Percentiles rank a stretch among this genome's conserved stretches.
These are phyloP conservation scores for Albugo laibachii DNA, from an alignment of 352 stramenopile species.

Conservation along the genomic window DNA sequence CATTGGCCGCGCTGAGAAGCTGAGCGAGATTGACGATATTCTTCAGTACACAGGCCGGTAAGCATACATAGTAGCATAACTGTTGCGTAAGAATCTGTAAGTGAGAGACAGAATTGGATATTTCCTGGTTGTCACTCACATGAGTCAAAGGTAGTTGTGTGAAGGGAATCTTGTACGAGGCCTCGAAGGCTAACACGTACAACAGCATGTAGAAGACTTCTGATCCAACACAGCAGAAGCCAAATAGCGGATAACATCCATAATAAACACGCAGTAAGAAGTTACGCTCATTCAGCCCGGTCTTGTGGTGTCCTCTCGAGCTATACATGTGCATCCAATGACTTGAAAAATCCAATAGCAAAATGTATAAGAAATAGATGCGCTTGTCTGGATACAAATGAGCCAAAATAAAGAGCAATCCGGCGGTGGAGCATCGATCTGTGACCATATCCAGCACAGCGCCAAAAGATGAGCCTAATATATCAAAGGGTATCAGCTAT, in stretches of 20 bases:
- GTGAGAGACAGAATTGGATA: background rate
- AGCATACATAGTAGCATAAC: conserved; percentile 72
- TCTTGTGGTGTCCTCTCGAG: conserved; percentile 90
- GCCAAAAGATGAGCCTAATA: conserved; percentile 79
- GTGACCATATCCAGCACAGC: conserved; percentile 97
- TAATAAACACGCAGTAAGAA: conserved; percentile 90
- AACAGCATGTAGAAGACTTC: conserved; percentile 86
- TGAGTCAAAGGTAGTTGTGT: background rate
- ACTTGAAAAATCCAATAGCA: conserved; percentile 92
- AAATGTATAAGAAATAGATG: conserved; percentile 72
- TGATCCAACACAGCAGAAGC: conserved; percentile 82
- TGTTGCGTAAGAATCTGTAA: conserved; percentile 9
- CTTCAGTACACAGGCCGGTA: conserved; percentile 83
- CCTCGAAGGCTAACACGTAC: conserved; percentile 77
- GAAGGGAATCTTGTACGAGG: conserved; percentile 30
- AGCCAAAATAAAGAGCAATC: conserved; percentile 87
- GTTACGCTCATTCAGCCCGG: conserved; percentile 79
- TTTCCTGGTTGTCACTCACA: background rate
- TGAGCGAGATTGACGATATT: conserved; percentile 87
- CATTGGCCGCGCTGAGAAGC: conserved; percentile 63
- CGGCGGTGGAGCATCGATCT: conserved; percentile 91
- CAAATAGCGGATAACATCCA: conserved; percentile 83
- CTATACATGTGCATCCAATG: conserved; percentile 98
- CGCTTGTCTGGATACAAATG: conserved; percentile 78
- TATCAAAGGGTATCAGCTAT: conserved; percentile 2